A percentile compares a stretch with the other conserved stretches of the same genome.
phyloP scores from a whole-genome alignment of 2,329 filamentous ascomycete species.

The Aschersonia sp. region DNA sequence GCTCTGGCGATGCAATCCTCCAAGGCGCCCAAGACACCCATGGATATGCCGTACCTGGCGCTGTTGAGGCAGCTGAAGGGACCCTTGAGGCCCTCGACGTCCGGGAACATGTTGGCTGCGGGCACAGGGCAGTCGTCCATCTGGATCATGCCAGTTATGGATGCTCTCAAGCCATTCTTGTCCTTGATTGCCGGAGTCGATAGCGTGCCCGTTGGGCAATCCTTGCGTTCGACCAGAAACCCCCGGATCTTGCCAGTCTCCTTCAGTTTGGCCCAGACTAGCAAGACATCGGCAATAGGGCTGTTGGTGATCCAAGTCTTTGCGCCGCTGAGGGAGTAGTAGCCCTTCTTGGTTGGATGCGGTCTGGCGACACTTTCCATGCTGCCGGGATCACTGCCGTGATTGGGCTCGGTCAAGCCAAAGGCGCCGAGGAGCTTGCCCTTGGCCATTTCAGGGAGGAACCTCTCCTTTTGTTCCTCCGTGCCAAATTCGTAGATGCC shows the following conservation, averaged over 20 bases:
- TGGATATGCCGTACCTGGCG: conserved; percentile 83
- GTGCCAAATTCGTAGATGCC: conserved; percentile 79
- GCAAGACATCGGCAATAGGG: conserved; percentile 69
- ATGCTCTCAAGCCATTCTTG: conserved; percentile 87
- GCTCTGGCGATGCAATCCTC: conserved; percentile 80
- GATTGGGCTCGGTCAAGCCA: conserved; percentile 83
- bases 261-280: conserved; percentile 88
- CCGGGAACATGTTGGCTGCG: conserved; percentile 84
- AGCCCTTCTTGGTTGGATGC: conserved; percentile 72
- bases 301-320: conserved; percentile 98
- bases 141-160: conserved; percentile 95
- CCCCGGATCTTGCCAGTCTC: conserved; percentile 88
- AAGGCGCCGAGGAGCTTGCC: conserved; percentile 76
- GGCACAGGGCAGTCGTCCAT: conserved; percentile 82
- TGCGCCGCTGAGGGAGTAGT: conserved; percentile 61
- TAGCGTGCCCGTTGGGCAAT: conserved; percentile 76
- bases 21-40: conserved; percentile 84
- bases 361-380: conserved; percentile 82
- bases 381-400: conserved; percentile 79
- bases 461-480: conserved; percentile 75
- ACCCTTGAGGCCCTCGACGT: conserved; percentile 71
- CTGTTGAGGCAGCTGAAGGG: conserved; percentile 93
- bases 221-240: conserved; percentile 73
- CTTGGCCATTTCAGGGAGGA: conserved; percentile 66
- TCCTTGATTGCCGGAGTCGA: conserved; percentile 87